Evolutionary conservation across 768 basidiomycete genomes (phyloP).

Genomic region (Amanita muscaria): DNA sequence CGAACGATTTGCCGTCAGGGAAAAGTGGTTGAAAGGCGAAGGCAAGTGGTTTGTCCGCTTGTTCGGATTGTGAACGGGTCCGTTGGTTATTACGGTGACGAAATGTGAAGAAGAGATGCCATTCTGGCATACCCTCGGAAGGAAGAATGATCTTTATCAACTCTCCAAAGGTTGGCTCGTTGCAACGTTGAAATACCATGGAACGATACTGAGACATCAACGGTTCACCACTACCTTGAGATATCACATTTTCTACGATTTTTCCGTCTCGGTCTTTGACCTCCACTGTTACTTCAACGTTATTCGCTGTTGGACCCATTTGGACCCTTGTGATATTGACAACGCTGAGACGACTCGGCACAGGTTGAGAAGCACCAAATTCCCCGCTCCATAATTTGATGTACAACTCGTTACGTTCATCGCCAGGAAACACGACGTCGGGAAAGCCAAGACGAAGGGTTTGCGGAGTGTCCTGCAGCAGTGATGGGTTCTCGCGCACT

Average conservation of each 20-base stretch:
- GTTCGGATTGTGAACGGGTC: conserved; percentile 26
- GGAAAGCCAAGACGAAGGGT: conserved; percentile 89
- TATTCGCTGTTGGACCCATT: conserved; percentile 47
- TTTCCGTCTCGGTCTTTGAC: conserved; percentile 67
- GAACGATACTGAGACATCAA: conserved; percentile 76
- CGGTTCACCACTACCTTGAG: conserved; percentile 81
- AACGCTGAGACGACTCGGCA: conserved; percentile 47
- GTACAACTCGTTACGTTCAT: conserved; percentile 90
- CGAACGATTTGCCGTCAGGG: conserved; percentile 63
- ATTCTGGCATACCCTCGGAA: conserved; percentile 53
- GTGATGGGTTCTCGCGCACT: conserved; percentile 73
- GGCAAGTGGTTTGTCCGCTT: conserved; percentile 72
- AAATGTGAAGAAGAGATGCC: conserved; percentile 95
- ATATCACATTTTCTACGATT: conserved; percentile 62
- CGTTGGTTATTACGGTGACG: conserved; percentile 58
- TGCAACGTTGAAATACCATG: conserved; percentile 83
- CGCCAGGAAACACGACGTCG: conserved; percentile 91
- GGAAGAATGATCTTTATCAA: conserved; percentile 83
- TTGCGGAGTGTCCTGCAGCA: conserved; percentile 73
- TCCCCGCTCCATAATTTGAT: conserved; percentile 94
- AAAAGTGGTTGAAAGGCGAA: conserved; percentile 90
- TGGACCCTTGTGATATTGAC: conserved; percentile 50
- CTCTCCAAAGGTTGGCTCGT: conserved; percentile 88
- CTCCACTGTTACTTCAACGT: conserved; percentile 88
- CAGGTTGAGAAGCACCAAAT: conserved; percentile 50